Percentiles rank a stretch among this genome's conserved stretches.
These are phyloP conservation scores for Ascocoryne sarcoides DNA, from an alignment of 2,329 filamentous ascomycete genomes.

Conservation along the genomic window DNA sequence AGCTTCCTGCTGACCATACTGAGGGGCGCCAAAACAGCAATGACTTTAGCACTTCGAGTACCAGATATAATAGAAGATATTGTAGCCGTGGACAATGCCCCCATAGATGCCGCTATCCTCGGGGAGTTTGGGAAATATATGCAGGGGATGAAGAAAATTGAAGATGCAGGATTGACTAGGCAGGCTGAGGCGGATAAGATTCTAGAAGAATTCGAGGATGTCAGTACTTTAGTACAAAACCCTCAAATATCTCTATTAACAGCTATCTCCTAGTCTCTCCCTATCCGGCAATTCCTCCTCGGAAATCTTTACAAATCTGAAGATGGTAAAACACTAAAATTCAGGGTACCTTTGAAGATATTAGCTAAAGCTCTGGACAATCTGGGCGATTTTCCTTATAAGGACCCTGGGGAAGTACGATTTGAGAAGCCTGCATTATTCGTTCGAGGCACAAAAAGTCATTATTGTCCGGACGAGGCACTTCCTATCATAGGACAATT, in stretches of 20 bases:
- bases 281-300: constrained; percentile 84
- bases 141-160: constrained; percentile 74
- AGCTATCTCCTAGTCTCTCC: constrained; percentile 43
- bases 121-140: constrained; percentile 74
- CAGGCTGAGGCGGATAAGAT: constrained; percentile 76
- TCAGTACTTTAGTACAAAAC: no score
- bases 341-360: constrained; percentile 69
- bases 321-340: constrained; percentile 50
- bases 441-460: constrained; percentile 66
- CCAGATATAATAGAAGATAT: constrained; percentile 61
- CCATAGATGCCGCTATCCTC: constrained; percentile 67
- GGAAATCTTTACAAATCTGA: constrained; percentile 64
- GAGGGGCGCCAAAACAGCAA: constrained; percentile 86
- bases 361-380: constrained; percentile 60
- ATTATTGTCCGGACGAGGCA: constrained; percentile 73
- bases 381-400: constrained; percentile 80
- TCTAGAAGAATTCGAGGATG: constrained; percentile 63
- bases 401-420: constrained; percentile 54
- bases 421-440: constrained; percentile 77
- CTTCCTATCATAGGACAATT: constrained; percentile 73
- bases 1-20: constrained; percentile 8
- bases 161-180: constrained; percentile 55
- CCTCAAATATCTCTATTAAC: no score
- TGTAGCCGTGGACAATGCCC: constrained; percentile 85
- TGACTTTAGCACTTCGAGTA: constrained; percentile 69